Evolutionary conservation across 805 yeast genomes (phyloP).

Genomic region (Candida parachauliodes): DNA sequence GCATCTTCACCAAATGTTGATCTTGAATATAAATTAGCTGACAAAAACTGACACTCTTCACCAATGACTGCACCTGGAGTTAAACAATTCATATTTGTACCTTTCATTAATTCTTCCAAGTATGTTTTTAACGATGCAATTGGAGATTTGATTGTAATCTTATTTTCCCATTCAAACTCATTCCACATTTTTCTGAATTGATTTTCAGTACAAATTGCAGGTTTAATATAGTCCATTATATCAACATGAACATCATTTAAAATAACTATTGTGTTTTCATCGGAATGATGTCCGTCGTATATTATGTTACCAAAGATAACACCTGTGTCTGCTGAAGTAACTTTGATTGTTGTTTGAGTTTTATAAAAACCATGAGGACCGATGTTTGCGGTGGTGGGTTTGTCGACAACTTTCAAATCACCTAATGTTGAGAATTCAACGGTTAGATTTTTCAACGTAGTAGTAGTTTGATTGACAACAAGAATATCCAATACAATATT

Average conservation of each 20-base stretch:
- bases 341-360: constrained; percentile 84
- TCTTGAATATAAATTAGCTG: constrained; percentile 90
- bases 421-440: constrained; percentile 97
- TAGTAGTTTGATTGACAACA: constrained; percentile 89
- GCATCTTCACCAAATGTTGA: constrained; percentile 98
- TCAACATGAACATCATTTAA: constrained; percentile 93
- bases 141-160: constrained; percentile 79
- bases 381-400: constrained; percentile 82
- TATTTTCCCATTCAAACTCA: constrained; percentile 99
- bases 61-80: constrained; percentile 91
- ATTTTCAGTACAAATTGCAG: constrained; percentile 85
- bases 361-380: constrained; percentile 98
- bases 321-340: constrained; percentile 96
- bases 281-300: constrained; percentile 93
- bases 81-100: constrained; percentile 91
- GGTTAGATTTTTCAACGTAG: constrained; percentile 82
- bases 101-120: constrained; percentile 68
- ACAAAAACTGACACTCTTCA: constrained; percentile 84
- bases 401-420: constrained; percentile 90
- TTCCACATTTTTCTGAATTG: constrained; percentile 98
- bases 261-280: constrained; percentile 84
- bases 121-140: constrained; percentile 68
- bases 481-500: constrained; percentile 93
- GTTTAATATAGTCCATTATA: constrained; percentile 95
- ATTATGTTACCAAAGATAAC: constrained; percentile 96